A percentile compares a stretch with the other conserved stretches of the same genome.
These are phyloP conservation scores for Salmacisia buchloeana DNA, from an alignment of 1,284 basidiomycete genomes.

Conservation along the genomic window DNA sequence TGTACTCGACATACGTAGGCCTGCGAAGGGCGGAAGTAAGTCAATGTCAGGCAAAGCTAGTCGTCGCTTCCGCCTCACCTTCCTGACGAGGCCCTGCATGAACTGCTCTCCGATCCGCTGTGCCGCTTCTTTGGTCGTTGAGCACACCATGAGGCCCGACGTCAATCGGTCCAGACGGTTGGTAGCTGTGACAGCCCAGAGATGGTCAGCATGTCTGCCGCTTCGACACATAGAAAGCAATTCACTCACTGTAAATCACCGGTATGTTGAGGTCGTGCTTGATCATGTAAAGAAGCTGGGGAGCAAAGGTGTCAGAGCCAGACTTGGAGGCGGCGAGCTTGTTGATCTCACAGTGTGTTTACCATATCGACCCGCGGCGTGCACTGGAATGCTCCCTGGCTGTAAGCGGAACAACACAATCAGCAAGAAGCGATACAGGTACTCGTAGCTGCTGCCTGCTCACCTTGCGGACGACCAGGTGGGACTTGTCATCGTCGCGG, in stretches of 20 bases:
- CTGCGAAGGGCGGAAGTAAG: background rate
- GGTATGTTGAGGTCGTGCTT: conserved; percentile 75
- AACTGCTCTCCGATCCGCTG: conserved; percentile 58
- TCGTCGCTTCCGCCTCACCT: conserved; percentile 56
- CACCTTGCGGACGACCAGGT: conserved; percentile 69
- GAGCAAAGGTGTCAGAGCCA: conserved; percentile 62
- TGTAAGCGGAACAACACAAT: background rate
- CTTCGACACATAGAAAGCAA: conserved; percentile 45
- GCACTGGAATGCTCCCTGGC: conserved; percentile 48
- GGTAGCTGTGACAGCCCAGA: conserved; percentile 58
- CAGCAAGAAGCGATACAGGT: background rate
- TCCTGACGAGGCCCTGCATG: conserved; percentile 65
- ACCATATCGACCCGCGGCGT: conserved; percentile 43
- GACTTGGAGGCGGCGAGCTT: background rate
- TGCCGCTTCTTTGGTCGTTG: conserved; percentile 69
- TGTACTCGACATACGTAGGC: conserved; percentile 37
- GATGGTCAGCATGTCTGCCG: background rate
- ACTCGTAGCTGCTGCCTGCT: background rate
- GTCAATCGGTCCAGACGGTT: conserved; percentile 93
- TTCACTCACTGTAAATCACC: conserved; percentile 67
- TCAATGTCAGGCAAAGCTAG: background rate
- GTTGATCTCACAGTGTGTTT: conserved; percentile 24
- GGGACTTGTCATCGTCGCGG: conserved; percentile 70
- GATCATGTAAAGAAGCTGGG: conserved; percentile 70
- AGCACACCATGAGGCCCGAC: conserved; percentile 91